phyloP scores from a whole-genome alignment of 2,329 filamentous ascomycete species.

The Corinectria fuckeliana region DNA sequence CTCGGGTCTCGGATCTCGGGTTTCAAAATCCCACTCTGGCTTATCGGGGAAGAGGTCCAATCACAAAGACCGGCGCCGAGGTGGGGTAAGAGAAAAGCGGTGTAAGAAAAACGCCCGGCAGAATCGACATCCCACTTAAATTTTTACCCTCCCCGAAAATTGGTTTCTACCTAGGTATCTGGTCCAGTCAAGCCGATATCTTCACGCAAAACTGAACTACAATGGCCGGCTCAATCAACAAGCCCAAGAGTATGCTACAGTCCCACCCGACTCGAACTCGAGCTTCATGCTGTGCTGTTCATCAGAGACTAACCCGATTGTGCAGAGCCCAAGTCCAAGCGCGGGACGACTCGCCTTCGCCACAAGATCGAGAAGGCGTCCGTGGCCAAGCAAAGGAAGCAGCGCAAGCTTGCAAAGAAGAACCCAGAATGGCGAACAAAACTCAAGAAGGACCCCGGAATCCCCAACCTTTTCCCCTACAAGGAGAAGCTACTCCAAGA shows the following conservation, averaged over 20 bases:
- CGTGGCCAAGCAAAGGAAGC: slow-evolving; percentile 87
- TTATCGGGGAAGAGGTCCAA: no score
- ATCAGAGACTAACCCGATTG: neutral
- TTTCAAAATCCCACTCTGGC: no score
- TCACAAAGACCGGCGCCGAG: neutral
- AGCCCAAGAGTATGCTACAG: slow-evolving; percentile 56
- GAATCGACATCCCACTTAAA: slow-evolving; percentile 49
- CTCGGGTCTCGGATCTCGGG: slow-evolving; percentile 20
- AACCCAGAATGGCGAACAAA: slow-evolving; percentile 96
- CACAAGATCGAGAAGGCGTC: slow-evolving; percentile 97
- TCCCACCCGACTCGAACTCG: neutral
- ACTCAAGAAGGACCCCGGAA: slow-evolving; percentile 96
- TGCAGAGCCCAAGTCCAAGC: slow-evolving; percentile 92
- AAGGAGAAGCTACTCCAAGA: slow-evolving; percentile 95
- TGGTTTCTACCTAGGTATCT: slow-evolving; percentile 14
- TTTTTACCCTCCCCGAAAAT: slow-evolving; percentile 40
- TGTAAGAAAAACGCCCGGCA: slow-evolving; percentile 41
- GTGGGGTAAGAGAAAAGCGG: slow-evolving; percentile 39
- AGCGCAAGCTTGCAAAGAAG: slow-evolving; percentile 89
- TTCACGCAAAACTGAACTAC: slow-evolving; percentile 28
- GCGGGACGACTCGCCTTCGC: slow-evolving; percentile 84
- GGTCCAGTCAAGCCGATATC: slow-evolving; percentile 25
- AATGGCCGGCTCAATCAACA: slow-evolving; percentile 63
- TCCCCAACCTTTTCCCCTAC: slow-evolving; percentile 96
- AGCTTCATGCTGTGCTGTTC: no score